Evolutionary conservation across 2,329 filamentous ascomycete species (phyloP), one percentile per base, ranked within the genome.

Genomic region (Sclerotinia minor): DNA sequence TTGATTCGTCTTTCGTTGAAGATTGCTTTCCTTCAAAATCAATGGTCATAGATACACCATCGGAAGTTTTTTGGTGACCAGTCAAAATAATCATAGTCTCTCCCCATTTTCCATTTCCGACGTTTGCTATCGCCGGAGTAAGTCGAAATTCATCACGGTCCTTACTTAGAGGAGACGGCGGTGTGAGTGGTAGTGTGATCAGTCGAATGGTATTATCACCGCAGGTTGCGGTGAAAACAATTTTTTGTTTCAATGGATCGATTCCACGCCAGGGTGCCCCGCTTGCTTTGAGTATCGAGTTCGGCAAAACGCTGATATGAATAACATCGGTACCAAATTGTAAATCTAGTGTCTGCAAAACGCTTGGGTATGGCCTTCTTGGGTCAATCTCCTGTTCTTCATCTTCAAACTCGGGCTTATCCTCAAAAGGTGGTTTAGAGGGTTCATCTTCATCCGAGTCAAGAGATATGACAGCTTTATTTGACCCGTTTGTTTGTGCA

Each of bases 41-140:
- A 38, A 87, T 71, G 2, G 82, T 83, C 68, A 89, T 82, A 2
- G 87, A 83, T 15, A 89, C 74, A 6, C 84, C 85, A 69, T 86
- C 81, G 44, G 84, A 84, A 38, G 80, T 78, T 69, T 80, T 83
- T 57, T 79, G 78, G 73, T 87, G 85, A 1, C 87, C 86, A 24
- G 78, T 78, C 8, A 90, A 80, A 15, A 83, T 75, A 1, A 83
- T 80, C 32, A 89, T 77, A 0, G 82, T 83, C 77, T 89, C 87
- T 8, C 86, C 86, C 86, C 87, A 89, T n/a, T 81, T 82, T 50
- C 87, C 86, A 44, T 83, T 85, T 24, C 87, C 87, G 47, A 84
- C 84, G 69, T 81, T 83, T 26, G 82, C 84, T 9, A 83, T 82
- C 63, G 86, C 75, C 13, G 87, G 79, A 68, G 80, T 81, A 24